These are phyloP conservation scores for Komagataella mondaviorum DNA, from an alignment of 805 yeast genomes.

Conservation along the genomic window DNA sequence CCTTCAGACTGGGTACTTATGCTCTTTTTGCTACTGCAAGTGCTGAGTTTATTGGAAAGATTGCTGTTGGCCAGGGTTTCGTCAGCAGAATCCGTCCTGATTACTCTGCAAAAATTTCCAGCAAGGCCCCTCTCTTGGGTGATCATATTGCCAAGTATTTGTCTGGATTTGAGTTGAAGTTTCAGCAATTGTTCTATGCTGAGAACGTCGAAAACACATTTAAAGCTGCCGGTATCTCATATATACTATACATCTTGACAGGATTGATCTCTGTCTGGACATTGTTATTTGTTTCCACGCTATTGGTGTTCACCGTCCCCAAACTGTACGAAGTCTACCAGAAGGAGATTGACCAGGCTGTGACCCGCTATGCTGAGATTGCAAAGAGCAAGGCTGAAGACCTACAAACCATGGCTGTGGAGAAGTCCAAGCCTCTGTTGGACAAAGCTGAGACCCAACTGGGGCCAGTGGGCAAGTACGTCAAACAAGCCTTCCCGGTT, in stretches of 20 bases:
- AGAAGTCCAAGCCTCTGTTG: constrained; percentile 41
- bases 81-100: constrained; percentile 65
- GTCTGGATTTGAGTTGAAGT: constrained; percentile 35
- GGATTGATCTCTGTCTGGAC: constrained; percentile 65
- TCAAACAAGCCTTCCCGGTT: constrained; percentile 40
- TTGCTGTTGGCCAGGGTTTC: constrained; percentile 67
- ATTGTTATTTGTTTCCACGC: constrained; percentile 40
- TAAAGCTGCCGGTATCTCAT: constrained; percentile 57
- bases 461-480: constrained; percentile 53
- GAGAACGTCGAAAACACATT: constrained; percentile 61
- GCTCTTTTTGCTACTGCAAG: constrained; percentile 48
- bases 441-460: constrained; percentile 42
- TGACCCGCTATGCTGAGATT: constrained; percentile 27
- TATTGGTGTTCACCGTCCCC: constrained; percentile 64
- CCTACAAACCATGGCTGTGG: constrained; percentile 21
- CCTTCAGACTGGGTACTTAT: constrained; percentile 46
- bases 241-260: constrained; percentile 56
- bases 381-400: constrained; percentile 40
- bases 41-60: constrained; percentile 66
- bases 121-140: constrained; percentile 14
- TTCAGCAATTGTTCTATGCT: constrained; percentile 49
- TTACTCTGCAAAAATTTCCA: constrained; percentile 17
- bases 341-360: constrained; percentile 60
- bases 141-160: constrained; percentile 24
- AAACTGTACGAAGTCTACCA: constrained; percentile 60